Evolutionary conservation across 495 filamentous ascomycete genomes (phyloP).

Genomic region (Penicillium bovifimosum): DNA sequence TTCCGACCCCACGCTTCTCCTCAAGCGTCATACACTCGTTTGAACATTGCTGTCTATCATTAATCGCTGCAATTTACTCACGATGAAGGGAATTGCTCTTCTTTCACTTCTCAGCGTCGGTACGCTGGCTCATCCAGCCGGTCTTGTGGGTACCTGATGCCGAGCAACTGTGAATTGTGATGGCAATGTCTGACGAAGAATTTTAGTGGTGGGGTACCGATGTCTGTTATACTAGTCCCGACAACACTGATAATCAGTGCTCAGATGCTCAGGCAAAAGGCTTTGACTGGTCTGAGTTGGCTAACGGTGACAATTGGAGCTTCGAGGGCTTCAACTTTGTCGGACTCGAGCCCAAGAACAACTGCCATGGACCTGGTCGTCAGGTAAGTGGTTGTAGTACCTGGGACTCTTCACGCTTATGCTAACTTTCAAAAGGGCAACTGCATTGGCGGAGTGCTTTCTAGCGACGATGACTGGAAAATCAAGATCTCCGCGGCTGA

Average conservation of each 20-base stretch:
- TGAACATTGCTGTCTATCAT: conserved; percentile 15
- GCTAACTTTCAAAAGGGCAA: conserved; percentile 39
- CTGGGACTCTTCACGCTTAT: neutral
- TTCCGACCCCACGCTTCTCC: neutral
- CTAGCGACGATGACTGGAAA: conserved; percentile 32
- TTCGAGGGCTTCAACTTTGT: conserved; percentile 69
- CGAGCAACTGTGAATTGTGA: too few relatives aligned
- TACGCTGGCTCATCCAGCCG: conserved; percentile 29
- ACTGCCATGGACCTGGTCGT: conserved; percentile 35
- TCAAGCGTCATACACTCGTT: neutral
- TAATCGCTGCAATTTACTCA: conserved; percentile 16
- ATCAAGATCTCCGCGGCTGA: conserved; percentile 45
- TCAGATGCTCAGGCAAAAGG: conserved; percentile 56
- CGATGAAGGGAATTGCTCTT: conserved; percentile 22
- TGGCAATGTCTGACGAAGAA: neutral
- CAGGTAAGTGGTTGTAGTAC: conserved; percentile 34
- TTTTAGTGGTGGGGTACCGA: conserved; percentile 52
- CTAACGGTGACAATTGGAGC: conserved; percentile 49
- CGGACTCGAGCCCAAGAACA: conserved; percentile 59
- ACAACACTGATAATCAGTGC: conserved; percentile 76
- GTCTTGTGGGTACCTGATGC: conserved; percentile 26
- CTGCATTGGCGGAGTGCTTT: conserved; percentile 59
- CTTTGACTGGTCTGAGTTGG: conserved; percentile 67
- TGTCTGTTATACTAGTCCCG: conserved; percentile 59
- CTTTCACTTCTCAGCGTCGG: conserved; percentile 20